Conservation (phyloP, 345 rosid genomes). For the Eucalyptus pumila region DNA sequence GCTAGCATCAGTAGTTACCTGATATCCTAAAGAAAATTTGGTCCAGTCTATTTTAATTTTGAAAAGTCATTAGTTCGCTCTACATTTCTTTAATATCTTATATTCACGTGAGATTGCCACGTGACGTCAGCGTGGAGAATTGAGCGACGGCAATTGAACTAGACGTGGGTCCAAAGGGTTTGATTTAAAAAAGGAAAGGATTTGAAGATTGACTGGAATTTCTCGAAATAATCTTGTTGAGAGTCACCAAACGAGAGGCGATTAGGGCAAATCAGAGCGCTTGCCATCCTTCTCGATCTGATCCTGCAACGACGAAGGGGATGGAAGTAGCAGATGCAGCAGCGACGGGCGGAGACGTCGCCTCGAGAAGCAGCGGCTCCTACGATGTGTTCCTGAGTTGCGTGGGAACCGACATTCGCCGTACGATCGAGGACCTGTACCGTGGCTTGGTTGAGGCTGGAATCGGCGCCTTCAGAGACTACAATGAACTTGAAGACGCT, state of each 20-base stretch:
- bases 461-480: fast-evolving
- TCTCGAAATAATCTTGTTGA: no score
- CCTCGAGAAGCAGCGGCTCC: neutral
- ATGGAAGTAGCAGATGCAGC: neutral
- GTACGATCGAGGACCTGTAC: fast-evolving
- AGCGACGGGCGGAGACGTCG: neutral
- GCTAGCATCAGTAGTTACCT: no score
- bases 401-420: fast-evolving
- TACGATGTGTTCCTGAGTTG: neutral
- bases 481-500: fast-evolving
- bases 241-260: neutral
- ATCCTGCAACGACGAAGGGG: neutral
- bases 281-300: neutral
- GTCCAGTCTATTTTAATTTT: no score
- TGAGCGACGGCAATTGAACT: fast-evolving
- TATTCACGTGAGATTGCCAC: no score
- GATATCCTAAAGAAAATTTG: no score
- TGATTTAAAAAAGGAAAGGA: no score
- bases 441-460: fast-evolving
- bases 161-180: no score
- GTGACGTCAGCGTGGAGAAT: no score
- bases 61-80: fast-evolving
- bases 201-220: no score
- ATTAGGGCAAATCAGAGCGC: neutral
- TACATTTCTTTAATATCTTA: fast-evolving